Percentiles rank a stretch among this genome's conserved stretches.
These are phyloP conservation scores for Tetraselmis striata DNA, from an alignment of 139 green algal genomes.

Conservation along the genomic window DNA sequence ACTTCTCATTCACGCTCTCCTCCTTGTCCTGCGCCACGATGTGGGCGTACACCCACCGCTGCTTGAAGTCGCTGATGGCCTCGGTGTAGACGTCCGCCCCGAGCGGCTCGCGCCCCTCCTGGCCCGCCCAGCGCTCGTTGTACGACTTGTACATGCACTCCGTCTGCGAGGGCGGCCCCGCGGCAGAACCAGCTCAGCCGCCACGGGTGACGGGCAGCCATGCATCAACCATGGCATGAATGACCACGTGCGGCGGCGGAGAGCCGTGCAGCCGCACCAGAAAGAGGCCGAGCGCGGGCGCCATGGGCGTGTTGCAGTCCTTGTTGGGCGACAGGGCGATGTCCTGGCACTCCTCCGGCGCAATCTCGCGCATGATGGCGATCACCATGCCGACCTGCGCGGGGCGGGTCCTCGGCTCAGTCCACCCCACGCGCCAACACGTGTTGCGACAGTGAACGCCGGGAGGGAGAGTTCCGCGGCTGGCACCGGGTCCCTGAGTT, in stretches of 20 bases:
- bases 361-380: slow-evolving; percentile 52
- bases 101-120: neutral
- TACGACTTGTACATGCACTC: slow-evolving; percentile 62
- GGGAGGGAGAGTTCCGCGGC: too few relatives aligned
- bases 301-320: slow-evolving; percentile 60
- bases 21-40: slow-evolving; percentile 45
- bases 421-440: too few relatives aligned
- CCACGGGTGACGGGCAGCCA: too few relatives aligned
- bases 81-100: slow-evolving; percentile 1
- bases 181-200: too few relatives aligned
- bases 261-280: too few relatives aligned
- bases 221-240: too few relatives aligned
- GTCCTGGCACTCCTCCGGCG: slow-evolving; percentile 28
- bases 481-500: too few relatives aligned
- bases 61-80: neutral
- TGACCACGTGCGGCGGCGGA: too few relatives aligned
- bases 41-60: slow-evolving; percentile 55
- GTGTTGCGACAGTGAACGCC: too few relatives aligned
- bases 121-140: slow-evolving; percentile 38
- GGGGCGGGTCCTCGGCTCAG: too few relatives aligned
- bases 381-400: slow-evolving; percentile 52
- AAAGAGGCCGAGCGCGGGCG: slow-evolving; percentile 79
- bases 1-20: slow-evolving; percentile 43
- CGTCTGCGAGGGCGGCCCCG: too few relatives aligned
- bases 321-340: slow-evolving; percentile 41